Evolutionary conservation across 2,329 filamentous ascomycete species (phyloP), one percentile per base, ranked within the genome.

Genomic region (Chrysosporium keratinophilum): DNA sequence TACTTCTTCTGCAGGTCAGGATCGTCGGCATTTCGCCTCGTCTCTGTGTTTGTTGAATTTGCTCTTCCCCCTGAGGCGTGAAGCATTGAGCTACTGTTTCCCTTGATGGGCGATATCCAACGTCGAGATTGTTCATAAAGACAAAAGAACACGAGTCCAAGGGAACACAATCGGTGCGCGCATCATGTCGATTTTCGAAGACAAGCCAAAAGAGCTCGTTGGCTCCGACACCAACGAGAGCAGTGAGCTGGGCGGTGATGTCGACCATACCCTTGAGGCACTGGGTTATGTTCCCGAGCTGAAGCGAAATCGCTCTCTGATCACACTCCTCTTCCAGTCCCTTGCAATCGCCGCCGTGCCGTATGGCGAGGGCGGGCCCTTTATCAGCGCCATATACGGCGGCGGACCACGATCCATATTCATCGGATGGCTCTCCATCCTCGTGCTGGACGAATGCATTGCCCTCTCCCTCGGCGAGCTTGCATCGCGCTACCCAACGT

Each of bases 271-370:
- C 28, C 44, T 56, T 1, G 37, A 46, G 23, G 49, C 39, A 39
- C 28, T 83, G 19, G 79, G 80, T 28, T 84, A 84, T 66, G 77
- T 73, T 54, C 74, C 77, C 3, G 78, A 81, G 61, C 68, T 84
- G 15, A 69, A 65, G 17, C 75, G 79, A 19, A 83, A 83, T 57
- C 74, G 81, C 33, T 82, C 79, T 0, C 74, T 82, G 60, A 72
- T 77, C 57, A 82, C 79, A 0, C 68, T 84, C 1, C 70, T 83
- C 11, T 83, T 83, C 63, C 79, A 82, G 64, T 77, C 76, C 0
- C 68, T 83, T 6, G 78, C 79, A 19, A 82, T 82, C 31, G 78
- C 79, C 31, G 79, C 79, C 17, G 78, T 82, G 45, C 79, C 77
- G 4, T 82, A 75, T 56, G 79, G 77, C 5, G 70, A 72, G 54